Evolutionary conservation across 2,329 filamentous ascomycete species (phyloP), one percentile per base, ranked within the genome.

Genomic region (Pseudopyrenochaeta lycopersici): DNA sequence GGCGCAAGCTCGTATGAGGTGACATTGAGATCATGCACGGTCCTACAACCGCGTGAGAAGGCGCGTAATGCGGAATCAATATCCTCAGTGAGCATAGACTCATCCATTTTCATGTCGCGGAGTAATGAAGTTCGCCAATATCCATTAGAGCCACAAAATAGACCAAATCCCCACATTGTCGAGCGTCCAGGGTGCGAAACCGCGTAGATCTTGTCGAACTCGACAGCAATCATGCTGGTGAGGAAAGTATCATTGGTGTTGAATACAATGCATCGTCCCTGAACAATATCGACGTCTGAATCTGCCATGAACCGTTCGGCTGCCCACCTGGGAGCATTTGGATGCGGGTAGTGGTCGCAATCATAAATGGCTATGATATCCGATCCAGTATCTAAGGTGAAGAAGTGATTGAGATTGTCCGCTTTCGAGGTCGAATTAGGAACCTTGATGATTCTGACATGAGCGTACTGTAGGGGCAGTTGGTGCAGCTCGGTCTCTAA

Each of bases 151-250:
- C 80, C 80, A 47, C 78, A 81, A 67, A 82, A 82, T 4, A 82
- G 73, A 12, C 80, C 80, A 49, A 82, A 82, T 4, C 75, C 76
- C 65, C 77, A 82, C 72, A 82, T 77, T 4, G 76, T 72, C 9
- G 78, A 75, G 9, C 80, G 75, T 4, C 80, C 80, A 1, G 80
- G 80, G 57, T 82, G 80, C 10, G 80, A 81, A 10, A 81, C 80
- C 2, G 80, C 80, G 58, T 82, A 82, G 53, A 82, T 82, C 64
- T 82, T 82, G 65, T 82, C 80, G 50, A 82, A 82, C 56, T 82
- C 80, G 30, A 82, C 76, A 2, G 78, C 74, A 14, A 82, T 81
- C 78, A 82, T 78, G 41, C 72, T 76, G 1, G 80, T 76, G 38
- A 80, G 70, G 58, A 80, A 74, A 4, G 70, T 76, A 4, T 78